phyloP scores from a whole-genome alignment of 2,329 filamentous ascomycete species.

The Thielaviopsis punctulata region DNA sequence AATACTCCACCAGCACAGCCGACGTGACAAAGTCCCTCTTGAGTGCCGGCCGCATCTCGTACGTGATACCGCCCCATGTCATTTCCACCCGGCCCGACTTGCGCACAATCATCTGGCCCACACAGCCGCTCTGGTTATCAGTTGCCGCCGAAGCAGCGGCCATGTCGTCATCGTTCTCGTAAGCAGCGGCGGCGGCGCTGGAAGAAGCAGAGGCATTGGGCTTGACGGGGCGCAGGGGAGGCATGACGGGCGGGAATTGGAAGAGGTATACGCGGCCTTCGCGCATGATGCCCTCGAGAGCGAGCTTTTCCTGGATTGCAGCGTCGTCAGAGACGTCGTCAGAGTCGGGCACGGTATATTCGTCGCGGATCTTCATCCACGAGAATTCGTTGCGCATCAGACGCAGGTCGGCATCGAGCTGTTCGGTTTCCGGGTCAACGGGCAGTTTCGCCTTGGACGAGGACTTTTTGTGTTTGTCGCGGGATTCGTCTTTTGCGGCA shows the following conservation, averaged over 20 bases:
- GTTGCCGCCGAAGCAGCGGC: conserved; percentile 19
- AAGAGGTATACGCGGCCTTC: conserved; percentile 46
- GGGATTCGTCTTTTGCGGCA: neutral
- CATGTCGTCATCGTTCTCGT: conserved; percentile 17
- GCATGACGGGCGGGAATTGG: conserved; percentile 45
- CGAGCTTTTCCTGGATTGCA: conserved; percentile 12
- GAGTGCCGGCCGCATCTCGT: conserved; percentile 34
- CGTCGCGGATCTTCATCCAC: conserved; percentile 8
- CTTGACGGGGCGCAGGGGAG: conserved; percentile 26
- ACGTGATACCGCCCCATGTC: conserved; percentile 41
- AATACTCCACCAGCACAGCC: conserved; percentile 41
- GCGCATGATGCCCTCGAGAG: conserved; percentile 5
- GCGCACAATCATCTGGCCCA: conserved; percentile 42
- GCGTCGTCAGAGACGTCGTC: conserved; percentile 10
- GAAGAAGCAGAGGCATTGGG: conserved; percentile 17
- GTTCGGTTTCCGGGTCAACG: conserved; percentile 16
- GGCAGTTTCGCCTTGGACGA: conserved; percentile 13
- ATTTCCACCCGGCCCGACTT: conserved; percentile 45
- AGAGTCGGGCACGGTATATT: neutral
- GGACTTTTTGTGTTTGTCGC: conserved; percentile 18
- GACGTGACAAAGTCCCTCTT: conserved; percentile 40
- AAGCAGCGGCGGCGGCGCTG: conserved; percentile 20
- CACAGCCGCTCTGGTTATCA: conserved; percentile 35
- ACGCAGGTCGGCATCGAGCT: conserved; percentile 22
- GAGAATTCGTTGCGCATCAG: conserved; percentile 25